Evolutionary conservation across 768 basidiomycete species (phyloP).

Genomic region (Mycena amicta): DNA sequence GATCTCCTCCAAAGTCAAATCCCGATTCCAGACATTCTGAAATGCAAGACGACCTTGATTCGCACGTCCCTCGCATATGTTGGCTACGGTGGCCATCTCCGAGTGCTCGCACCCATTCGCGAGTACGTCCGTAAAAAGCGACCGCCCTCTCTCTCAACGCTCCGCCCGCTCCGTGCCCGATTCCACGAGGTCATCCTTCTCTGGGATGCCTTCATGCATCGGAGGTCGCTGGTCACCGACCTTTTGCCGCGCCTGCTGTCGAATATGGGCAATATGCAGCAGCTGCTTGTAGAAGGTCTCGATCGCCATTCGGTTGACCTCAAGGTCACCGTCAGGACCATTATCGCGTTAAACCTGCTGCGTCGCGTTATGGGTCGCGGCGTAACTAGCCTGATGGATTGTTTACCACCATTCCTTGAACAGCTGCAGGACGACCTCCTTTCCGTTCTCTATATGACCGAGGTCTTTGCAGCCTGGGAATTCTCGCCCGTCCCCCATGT

Average conservation of each 20-base stretch:
- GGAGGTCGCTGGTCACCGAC: background rate
- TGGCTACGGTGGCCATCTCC: background rate
- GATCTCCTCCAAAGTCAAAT: constrained; percentile 1
- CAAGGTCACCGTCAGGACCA: background rate
- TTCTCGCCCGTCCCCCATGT: too few relatives aligned
- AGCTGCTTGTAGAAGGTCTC: background rate
- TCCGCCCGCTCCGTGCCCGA: background rate
- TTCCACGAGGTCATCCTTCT: background rate
- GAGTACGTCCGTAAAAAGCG: background rate
- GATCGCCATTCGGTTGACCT: background rate
- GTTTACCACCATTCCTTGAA: too few relatives aligned
- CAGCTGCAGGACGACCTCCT: too few relatives aligned
- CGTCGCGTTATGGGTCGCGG: too few relatives aligned
- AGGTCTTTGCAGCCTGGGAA: too few relatives aligned
- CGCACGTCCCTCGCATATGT: constrained; percentile 3
- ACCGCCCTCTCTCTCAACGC: background rate
- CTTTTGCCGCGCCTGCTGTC: background rate
- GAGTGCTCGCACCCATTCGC: background rate
- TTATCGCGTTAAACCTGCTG: background rate
- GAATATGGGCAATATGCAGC: background rate
- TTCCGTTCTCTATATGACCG: too few relatives aligned
- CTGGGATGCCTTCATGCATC: background rate
- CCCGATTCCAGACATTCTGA: background rate
- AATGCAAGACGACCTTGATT: background rate
- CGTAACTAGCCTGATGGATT: too few relatives aligned